Conservation (phyloP, 352 stramenopile species). For the Nothophytophthora sp. region DNA sequence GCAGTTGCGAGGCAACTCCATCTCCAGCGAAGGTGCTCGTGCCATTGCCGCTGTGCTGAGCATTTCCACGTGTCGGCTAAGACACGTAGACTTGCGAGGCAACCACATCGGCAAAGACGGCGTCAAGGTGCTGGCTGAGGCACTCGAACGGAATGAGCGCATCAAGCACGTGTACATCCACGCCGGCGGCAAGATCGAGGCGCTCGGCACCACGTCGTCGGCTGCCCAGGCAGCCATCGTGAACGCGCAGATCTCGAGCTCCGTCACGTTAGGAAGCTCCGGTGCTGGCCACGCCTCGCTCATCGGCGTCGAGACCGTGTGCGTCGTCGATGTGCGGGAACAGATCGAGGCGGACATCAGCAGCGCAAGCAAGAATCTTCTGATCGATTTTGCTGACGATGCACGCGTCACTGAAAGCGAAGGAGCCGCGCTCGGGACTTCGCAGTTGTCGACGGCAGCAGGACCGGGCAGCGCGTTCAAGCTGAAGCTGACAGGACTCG, state of each 20-base stretch:
- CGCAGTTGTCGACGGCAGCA: constrained; percentile 4
- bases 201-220: constrained; percentile 74
- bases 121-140: constrained; percentile 93
- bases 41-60: constrained; percentile 93
- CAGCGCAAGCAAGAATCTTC: constrained; percentile 21
- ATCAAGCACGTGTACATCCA: constrained; percentile 97
- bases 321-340: constrained; percentile 94
- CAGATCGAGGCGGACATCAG: constrained; percentile 42
- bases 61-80: constrained; percentile 69
- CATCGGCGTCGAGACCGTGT: constrained; percentile 93
- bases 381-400: constrained; percentile 30
- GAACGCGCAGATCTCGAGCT: constrained; percentile 54
- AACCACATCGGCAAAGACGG: constrained; percentile 93
- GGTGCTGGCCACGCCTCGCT: constrained; percentile 31
- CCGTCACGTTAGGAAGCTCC: constrained; percentile 21
- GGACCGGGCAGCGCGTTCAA: constrained; percentile 51
- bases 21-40: constrained; percentile 92
- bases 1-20: constrained; percentile 90
- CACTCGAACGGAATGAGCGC: constrained; percentile 91
- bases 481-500: constrained; percentile 52
- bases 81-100: constrained; percentile 89
- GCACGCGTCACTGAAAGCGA: constrained; percentile 9
- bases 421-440: neutral
- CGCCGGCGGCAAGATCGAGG: constrained; percentile 94
- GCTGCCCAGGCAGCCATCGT: constrained; percentile 29